Conservation (phyloP, 2,329 filamentous ascomycete species). For the Colletotrichum tropicale region DNA sequence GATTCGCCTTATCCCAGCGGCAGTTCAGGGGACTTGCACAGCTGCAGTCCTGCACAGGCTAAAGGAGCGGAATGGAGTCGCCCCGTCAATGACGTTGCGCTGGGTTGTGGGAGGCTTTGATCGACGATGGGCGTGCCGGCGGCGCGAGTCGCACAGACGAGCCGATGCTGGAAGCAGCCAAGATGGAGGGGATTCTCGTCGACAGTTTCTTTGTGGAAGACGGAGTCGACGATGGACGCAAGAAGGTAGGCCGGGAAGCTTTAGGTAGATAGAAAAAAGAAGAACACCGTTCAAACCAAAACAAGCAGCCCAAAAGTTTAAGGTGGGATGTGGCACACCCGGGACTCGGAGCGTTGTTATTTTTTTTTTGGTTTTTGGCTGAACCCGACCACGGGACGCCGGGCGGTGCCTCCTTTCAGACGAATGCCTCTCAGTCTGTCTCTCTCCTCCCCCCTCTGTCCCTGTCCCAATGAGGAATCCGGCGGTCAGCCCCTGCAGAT, state of each 20-base stretch:
- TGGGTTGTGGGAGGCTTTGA: background rate
- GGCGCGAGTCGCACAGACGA: slow-evolving; percentile 4
- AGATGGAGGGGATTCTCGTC: background rate
- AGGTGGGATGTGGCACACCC: background rate
- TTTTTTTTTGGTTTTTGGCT: background rate
- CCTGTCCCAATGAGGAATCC: slow-evolving; percentile 12
- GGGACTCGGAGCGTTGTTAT: background rate
- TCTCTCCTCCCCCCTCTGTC: background rate
- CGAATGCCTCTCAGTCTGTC: background rate
- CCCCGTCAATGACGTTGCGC: slow-evolving; percentile 20
- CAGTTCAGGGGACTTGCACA: slow-evolving; percentile 4
- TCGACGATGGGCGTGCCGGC: slow-evolving; percentile 2
- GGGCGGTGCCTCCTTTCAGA: slow-evolving; percentile 17
- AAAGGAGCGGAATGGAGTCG: slow-evolving; percentile 17
- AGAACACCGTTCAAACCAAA: background rate
- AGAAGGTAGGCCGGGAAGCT: background rate
- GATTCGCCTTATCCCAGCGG: background rate
- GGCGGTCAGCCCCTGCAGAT: slow-evolving; percentile 19
- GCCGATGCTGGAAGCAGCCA: background rate
- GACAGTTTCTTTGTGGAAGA: background rate
- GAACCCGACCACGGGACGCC: slow-evolving; percentile 8
- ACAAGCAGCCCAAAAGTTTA: background rate
- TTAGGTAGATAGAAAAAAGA: background rate
- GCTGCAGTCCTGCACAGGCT: background rate
- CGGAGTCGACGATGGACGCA: background rate